These are phyloP conservation scores for Hypoxylon sp. DNA, from an alignment of 2,329 filamentous ascomycete genomes.

Conservation along the genomic window DNA sequence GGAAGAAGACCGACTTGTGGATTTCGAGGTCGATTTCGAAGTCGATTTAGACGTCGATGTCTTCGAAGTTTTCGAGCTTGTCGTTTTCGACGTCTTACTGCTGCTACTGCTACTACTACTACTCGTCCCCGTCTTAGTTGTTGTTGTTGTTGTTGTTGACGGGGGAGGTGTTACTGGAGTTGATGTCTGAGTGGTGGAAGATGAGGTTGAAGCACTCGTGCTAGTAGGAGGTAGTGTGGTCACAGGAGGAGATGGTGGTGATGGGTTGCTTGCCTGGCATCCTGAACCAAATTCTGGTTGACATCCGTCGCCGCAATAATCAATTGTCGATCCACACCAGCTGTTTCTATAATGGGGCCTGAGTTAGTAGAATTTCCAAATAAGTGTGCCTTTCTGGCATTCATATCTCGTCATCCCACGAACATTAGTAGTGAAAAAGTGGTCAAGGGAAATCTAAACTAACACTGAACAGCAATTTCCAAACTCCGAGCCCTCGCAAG, in stretches of 20 bases:
- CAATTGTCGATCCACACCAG: conserved; percentile 59
- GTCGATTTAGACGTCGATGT: conserved; percentile 44
- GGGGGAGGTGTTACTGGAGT: conserved; percentile 25
- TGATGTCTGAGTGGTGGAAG: conserved; percentile 30
- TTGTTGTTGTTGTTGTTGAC: conserved; percentile 34
- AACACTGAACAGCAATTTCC: conserved; percentile 54
- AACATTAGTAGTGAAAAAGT: not conserved
- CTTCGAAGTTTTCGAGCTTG: conserved; percentile 28
- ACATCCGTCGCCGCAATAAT: conserved; percentile 59
- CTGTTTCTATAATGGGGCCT: conserved; percentile 46
- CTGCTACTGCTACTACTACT: conserved; percentile 37
- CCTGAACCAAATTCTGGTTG: conserved; percentile 56
- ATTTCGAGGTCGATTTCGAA: conserved; percentile 42
- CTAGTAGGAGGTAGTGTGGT: conserved; percentile 39
- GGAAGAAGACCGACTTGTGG: conserved; percentile 24
- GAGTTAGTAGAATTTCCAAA: conserved; percentile 31
- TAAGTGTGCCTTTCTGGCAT: conserved; percentile 19
- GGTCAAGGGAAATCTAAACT: conserved; percentile 37
- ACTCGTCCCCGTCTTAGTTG: conserved; percentile 43
- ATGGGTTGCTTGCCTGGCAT: conserved; percentile 49
- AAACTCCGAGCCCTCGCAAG: conserved; percentile 52
- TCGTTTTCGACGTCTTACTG: conserved; percentile 8
- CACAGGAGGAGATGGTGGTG: conserved; percentile 38
- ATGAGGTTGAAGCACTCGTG: conserved; percentile 30
- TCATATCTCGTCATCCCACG: conserved; percentile 15